Conservation (phyloP, 345 rosid genomes). For the Salix purpurea region DNA sequence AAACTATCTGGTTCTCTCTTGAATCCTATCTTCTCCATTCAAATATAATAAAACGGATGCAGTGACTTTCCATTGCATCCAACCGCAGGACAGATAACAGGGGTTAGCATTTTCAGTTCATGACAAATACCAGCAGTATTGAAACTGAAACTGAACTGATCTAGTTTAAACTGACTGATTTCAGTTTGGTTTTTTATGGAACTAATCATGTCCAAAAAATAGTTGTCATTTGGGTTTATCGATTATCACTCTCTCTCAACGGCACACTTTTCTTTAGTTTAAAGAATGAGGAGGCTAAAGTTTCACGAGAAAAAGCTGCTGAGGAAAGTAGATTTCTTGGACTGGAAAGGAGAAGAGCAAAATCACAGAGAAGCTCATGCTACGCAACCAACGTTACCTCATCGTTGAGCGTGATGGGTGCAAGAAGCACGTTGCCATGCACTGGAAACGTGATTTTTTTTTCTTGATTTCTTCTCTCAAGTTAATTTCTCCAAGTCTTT, state of each 20-base stretch:
- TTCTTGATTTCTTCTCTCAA: neutral
- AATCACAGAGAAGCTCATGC: constrained; percentile 66
- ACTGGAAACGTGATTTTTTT: neutral
- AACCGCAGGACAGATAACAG: no score
- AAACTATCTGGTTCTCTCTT: no score
- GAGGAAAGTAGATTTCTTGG: constrained; percentile 66
- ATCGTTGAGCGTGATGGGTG: constrained; percentile 80
- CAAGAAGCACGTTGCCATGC: constrained; percentile 52
- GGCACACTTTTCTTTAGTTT: neutral
- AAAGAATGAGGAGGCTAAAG: constrained; percentile 68
- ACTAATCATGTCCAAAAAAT: neutral
- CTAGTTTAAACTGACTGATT: no score
- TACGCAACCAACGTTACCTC: constrained; percentile 62
- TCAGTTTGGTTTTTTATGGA: no score
- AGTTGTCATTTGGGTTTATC: neutral
- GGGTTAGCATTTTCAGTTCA: no score
- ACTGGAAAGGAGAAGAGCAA: constrained; percentile 84
- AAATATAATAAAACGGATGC: no score
- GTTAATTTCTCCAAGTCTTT: neutral
- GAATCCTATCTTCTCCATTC: no score
- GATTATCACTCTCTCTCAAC: neutral
- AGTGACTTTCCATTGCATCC: no score
- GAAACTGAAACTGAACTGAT: no score
- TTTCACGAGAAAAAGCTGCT: constrained; percentile 66
- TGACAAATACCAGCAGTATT: no score